Evolutionary conservation across 2,329 filamentous ascomycete genomes (phyloP).

Genomic region (Colletotrichum endophyticum): DNA sequence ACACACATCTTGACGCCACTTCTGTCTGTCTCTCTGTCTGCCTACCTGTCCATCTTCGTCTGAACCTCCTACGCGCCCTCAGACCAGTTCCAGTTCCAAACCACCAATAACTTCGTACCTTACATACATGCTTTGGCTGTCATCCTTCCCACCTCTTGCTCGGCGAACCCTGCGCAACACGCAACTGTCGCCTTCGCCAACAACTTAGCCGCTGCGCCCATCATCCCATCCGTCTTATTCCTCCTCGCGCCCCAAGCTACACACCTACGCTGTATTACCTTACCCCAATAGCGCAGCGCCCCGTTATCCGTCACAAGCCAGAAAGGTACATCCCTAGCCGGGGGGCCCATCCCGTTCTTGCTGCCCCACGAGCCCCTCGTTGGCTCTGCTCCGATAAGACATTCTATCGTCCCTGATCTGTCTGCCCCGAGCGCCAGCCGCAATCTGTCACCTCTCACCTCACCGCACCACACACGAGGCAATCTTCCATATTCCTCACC

Average conservation of each 20-base stretch:
- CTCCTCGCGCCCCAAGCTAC: not conserved
- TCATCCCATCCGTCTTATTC: not conserved
- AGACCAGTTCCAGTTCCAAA: not conserved
- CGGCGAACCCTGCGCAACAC: not conserved
- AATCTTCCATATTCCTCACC: not conserved
- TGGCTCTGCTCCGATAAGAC: constrained; percentile 1
- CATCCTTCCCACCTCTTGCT: not conserved
- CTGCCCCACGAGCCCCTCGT: constrained; percentile 16
- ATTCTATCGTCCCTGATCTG: not conserved
- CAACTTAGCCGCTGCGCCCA: not conserved
- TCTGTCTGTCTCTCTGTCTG: not conserved
- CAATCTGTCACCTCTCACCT: constrained; percentile 17
- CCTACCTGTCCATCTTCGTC: not conserved
- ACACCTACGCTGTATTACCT: not conserved
- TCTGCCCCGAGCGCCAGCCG: not conserved
- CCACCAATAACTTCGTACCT: not conserved
- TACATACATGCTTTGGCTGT: not conserved
- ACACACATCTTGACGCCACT: not conserved
- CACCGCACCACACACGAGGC: not conserved
- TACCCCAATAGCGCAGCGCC: not conserved
- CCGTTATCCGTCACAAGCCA: not conserved
- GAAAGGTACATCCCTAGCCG: not conserved
- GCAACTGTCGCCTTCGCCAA: not conserved
- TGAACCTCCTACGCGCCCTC: not conserved
- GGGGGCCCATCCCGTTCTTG: not conserved